phyloP scores from a whole-genome alignment of 345 rosid genomes.

The Durio zibethinus region DNA sequence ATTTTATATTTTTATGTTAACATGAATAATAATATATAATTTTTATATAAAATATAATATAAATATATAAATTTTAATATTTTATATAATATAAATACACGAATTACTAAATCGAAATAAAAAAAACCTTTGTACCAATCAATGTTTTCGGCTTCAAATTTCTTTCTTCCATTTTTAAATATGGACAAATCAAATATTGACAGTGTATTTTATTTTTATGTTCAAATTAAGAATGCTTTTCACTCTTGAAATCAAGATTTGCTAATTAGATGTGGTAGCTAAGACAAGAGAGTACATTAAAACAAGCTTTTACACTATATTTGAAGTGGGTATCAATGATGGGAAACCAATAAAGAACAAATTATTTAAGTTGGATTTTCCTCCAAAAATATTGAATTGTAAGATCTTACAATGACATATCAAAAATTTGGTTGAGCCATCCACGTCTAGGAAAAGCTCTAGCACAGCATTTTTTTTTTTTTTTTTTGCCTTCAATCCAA shows the following conservation, averaged over 20 bases:
- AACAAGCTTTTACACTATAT: neutral
- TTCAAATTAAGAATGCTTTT: neutral
- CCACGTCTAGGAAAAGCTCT: neutral
- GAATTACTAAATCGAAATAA: no score
- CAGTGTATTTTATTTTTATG: neutral
- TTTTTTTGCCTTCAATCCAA: neutral
- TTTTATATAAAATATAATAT: no score
- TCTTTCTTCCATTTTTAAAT: neutral
- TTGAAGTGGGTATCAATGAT: neutral
- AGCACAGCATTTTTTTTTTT: neutral
- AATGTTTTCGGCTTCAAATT: neutral
- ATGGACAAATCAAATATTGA: no score
- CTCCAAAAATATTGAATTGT: neutral
- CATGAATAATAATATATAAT: no score
- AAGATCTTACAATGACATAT: neutral
- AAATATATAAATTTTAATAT: no score
- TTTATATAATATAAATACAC: no score
- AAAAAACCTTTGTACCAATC: slow-evolving; percentile 1
- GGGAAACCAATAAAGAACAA: neutral
- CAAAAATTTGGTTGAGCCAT: neutral
- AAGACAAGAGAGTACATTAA: no score
- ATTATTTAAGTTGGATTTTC: neutral
- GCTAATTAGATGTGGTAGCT: neutral
- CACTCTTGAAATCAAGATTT: neutral
- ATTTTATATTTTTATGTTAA: no score